Percentiles rank a stretch among this genome's conserved stretches.
phyloP scores from a whole-genome alignment of 2,329 filamentous ascomycete species.

The Pezicula rhizophila region DNA sequence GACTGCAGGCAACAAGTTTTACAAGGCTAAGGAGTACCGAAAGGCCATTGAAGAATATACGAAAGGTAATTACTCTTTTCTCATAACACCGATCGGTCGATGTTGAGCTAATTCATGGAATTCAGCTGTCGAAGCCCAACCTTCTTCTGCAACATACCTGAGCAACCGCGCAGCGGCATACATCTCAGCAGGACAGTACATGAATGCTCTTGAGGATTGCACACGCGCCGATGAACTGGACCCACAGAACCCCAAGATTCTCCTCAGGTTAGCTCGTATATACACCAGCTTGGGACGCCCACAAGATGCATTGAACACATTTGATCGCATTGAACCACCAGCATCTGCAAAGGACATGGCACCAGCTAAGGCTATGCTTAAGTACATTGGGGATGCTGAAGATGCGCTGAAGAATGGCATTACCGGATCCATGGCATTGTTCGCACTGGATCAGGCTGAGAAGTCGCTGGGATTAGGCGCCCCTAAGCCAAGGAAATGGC shows the following conservation, averaged over 20 bases:
- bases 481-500: slow-evolving; percentile 84
- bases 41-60: slow-evolving; percentile 90
- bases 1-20: slow-evolving; percentile 88
- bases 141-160: slow-evolving; percentile 80
- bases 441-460: slow-evolving; percentile 87
- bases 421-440: slow-evolving; percentile 83
- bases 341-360: slow-evolving; percentile 81
- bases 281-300: slow-evolving; percentile 83
- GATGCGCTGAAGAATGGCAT: slow-evolving; percentile 69
- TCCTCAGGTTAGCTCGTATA: slow-evolving; percentile 82
- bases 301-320: slow-evolving; percentile 78
- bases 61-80: slow-evolving; percentile 60
- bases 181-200: slow-evolving; percentile 79
- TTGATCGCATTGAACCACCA: slow-evolving; percentile 71
- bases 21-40: slow-evolving; percentile 87
- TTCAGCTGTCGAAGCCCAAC: slow-evolving; percentile 80
- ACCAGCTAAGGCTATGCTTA: slow-evolving; percentile 76
- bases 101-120: slow-evolving; percentile 1
- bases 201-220: slow-evolving; percentile 80
- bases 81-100: neutral
- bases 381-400: slow-evolving; percentile 74
- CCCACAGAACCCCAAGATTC: slow-evolving; percentile 78
- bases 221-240: slow-evolving; percentile 76
- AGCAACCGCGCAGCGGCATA: slow-evolving; percentile 93
- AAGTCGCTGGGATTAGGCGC: slow-evolving; percentile 70